A percentile compares a stretch with the other conserved stretches of the same genome.
Evolutionary conservation across 2,329 filamentous ascomycete species (phyloP).

Genomic region (Colletotrichum shisoi): DNA sequence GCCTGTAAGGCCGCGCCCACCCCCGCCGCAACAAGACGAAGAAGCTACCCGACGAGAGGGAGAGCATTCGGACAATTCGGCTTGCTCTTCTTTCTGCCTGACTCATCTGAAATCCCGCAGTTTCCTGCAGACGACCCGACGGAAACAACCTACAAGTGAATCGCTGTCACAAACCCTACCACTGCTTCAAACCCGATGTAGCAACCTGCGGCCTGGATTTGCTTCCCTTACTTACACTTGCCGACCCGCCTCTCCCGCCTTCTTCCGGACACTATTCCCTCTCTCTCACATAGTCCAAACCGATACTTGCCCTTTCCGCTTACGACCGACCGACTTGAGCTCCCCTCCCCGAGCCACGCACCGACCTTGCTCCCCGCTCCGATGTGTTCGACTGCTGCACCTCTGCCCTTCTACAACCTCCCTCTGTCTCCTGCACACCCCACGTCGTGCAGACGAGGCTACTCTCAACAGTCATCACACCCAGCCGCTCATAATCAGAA

Average conservation of each 20-base stretch:
- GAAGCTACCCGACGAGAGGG: conserved; percentile 3
- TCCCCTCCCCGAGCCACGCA: conserved; percentile 15
- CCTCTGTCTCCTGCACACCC: conserved; percentile 38
- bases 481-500: conserved; percentile 19
- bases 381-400: conserved; percentile 43
- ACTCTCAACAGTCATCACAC: conserved; percentile 15
- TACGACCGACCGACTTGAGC: conserved; percentile 10
- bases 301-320: background rate
- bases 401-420: conserved; percentile 38
- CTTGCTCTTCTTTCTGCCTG: background rate
- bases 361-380: conserved; percentile 30
- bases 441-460: conserved; percentile 33
- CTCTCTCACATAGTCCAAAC: background rate
- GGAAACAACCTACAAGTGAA: conserved; percentile 10
- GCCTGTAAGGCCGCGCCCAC: background rate
- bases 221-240: background rate
- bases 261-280: background rate
- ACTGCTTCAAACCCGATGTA: conserved; percentile 25
- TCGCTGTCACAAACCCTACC: background rate
- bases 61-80: background rate
- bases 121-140: background rate
- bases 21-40: background rate
- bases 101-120: background rate
- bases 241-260: background rate
- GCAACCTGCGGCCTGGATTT: conserved; percentile 6